phyloP scores from a whole-genome alignment of 306 rosid genomes.

The Castanea mollissima region DNA sequence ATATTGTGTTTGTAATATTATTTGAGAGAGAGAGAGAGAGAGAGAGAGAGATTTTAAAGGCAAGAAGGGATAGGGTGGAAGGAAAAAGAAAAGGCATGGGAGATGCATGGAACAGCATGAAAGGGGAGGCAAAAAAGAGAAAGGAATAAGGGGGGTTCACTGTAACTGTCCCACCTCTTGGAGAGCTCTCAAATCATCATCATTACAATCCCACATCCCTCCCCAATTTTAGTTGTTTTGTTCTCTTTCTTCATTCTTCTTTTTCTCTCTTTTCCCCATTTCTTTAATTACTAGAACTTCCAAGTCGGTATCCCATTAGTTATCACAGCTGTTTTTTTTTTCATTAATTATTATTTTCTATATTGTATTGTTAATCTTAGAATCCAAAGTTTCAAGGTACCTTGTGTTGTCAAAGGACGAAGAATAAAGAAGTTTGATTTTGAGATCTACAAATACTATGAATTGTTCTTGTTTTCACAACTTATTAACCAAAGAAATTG shows the following conservation, averaged over 20 bases:
- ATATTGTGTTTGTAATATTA: too few species aligned
- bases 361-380: slow-evolving; percentile 20
- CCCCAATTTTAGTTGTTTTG: neutral
- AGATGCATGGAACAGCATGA: slow-evolving; percentile 6
- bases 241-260: neutral
- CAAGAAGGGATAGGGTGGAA: neutral
- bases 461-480: neutral
- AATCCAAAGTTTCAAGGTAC: slow-evolving; percentile 36
- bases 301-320: slow-evolving; percentile 2
- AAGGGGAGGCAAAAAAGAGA: slow-evolving; percentile 28
- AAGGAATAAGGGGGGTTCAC: slow-evolving; percentile 1
- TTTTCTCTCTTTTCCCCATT: neutral
- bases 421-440: neutral
- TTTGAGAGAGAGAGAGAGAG: neutral
- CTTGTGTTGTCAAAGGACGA: slow-evolving; percentile 24
- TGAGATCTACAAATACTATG: neutral
- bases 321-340: slow-evolving; percentile 8
- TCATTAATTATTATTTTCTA: slow-evolving; percentile 22
- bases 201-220: slow-evolving; percentile 37
- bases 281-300: too few species aligned
- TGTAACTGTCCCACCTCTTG: slow-evolving; percentile 48
- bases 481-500: too few species aligned
- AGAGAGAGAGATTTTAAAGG: slow-evolving; percentile 12
- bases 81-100: slow-evolving; percentile 21
- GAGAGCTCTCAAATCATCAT: slow-evolving; percentile 39